Evolutionary conservation across 2,329 filamentous ascomycete species (phyloP), one percentile per base, ranked within the genome.

Genomic region (Neocatenulostroma microsporum): DNA sequence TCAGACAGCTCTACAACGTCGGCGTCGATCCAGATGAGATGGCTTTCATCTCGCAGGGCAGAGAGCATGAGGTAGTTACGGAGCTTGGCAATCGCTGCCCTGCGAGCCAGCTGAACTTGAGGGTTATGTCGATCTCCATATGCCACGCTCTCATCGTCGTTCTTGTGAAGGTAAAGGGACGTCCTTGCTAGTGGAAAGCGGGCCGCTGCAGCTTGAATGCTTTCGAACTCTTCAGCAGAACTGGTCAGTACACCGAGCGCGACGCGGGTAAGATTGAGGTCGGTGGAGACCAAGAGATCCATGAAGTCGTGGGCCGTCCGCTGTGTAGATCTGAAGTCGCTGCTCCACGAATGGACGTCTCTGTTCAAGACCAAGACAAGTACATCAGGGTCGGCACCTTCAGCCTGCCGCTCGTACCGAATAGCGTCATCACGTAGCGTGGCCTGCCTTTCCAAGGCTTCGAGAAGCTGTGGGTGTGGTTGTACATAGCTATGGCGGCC

Each of bases 21-120:
- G n/a, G 58, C 53, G 34, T 62, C 60, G 6, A 62, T 32, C 60
- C 59, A 62, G 20, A 62, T 31, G 15, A 62, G 41, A 36, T 61
- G 58, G 30, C 48, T 28, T 40, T 61, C 57, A 20, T 58, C 56
- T 21, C 46, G 41, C 24, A 61, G 36, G 3, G 45, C 46, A 15
- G 51, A 47, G 17, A 53, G 39, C 54, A 59, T 60, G 3, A 62
- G 52, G 36, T 58, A 55, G 36, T 62, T 62, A 6, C 60, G 52
- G 21, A 58, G 36, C 19, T 39, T 42, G 2, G 58, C 56, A 12
- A 61, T 50, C 12, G 45, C 37, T 1, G 46, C 45, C 6, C 56
- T 49, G 3, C 56, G 54, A 23, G 49, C 31, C 5, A 43, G 27
- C 21, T 48, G 45, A 8, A 42, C 37, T 4, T 23, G 28, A 18